These are phyloP conservation scores for Phragmites australis DNA, from an alignment of 176 grass and related monocot species.

Conservation along the genomic window DNA sequence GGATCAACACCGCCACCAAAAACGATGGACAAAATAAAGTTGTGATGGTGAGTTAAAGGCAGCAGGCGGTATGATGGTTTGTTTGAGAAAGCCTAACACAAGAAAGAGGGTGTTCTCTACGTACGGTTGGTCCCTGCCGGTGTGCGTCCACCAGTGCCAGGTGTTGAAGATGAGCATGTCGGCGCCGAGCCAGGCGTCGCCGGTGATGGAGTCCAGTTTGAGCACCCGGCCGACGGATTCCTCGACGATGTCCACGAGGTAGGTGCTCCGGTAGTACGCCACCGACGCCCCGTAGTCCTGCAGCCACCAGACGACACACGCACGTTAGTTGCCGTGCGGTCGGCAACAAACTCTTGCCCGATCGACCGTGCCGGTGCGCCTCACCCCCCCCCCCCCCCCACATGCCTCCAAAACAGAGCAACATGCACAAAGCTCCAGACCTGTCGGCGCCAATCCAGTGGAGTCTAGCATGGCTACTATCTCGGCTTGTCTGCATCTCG, in stretches of 20 bases:
- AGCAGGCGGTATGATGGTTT: no score
- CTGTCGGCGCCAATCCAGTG: conserved; percentile 18
- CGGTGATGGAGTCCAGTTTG: conserved; percentile 81
- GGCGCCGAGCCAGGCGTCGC: conserved; percentile 63
- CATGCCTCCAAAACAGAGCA: not conserved
- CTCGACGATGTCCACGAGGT: conserved; percentile 82
- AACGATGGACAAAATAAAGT: not conserved
- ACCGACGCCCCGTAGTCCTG: conserved; percentile 80
- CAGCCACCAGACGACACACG: not conserved
- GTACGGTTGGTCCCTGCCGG: conserved; percentile 77
- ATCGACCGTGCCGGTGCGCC: conserved; percentile 9
- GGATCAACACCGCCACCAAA: not conserved
- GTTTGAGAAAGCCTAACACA: not conserved
- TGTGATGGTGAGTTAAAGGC: no score
- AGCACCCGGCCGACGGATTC: conserved; percentile 74
- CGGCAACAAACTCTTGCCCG: not conserved
- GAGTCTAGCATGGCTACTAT: not conserved
- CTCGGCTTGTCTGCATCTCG: conserved; percentile 22
- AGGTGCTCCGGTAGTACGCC: conserved; percentile 75
- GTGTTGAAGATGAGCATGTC: conserved; percentile 90
- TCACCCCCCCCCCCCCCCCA: not conserved
- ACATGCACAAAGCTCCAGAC: conserved; percentile 7
- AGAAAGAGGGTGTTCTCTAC: not conserved
- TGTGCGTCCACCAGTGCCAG: conserved; percentile 99
- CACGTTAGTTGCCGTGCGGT: conserved; percentile 17